Evolutionary conservation across 2,329 filamentous ascomycete species (phyloP).

Genomic region (Gaeumannomyces tritici): DNA sequence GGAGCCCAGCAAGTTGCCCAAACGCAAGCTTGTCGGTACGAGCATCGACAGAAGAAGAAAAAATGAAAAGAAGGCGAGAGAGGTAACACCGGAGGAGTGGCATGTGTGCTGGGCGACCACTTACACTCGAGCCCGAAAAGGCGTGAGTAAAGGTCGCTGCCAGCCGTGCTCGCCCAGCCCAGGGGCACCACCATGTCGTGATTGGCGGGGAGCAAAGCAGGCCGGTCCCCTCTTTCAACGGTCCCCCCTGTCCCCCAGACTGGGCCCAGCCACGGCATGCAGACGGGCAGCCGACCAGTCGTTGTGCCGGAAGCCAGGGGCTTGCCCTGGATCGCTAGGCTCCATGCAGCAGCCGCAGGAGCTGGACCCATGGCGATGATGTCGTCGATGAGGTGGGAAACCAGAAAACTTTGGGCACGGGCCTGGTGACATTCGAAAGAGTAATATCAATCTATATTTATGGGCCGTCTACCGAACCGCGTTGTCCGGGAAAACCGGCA

Average conservation of each 20-base stretch:
- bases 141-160: no score
- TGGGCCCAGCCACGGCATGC: background rate
- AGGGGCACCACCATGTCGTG: background rate
- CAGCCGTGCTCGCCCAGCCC: no score
- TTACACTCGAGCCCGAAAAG: background rate
- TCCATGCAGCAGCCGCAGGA: background rate
- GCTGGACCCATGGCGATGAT: constrained; percentile 5
- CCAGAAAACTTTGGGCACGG: background rate
- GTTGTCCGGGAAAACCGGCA: background rate
- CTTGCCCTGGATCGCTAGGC: background rate
- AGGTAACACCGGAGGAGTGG: background rate
- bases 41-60: background rate
- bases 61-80: background rate
- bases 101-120: background rate
- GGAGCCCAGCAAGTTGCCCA: background rate
- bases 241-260: background rate
- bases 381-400: constrained; percentile 4
- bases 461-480: background rate
- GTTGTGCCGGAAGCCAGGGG: background rate
- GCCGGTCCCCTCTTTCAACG: background rate
- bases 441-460: background rate
- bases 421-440: background rate
- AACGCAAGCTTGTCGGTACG: background rate
- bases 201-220: background rate
- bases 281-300: background rate